Evolutionary conservation across 306 rosid genomes (phyloP), one percentile per base, ranked within the genome.

Genomic region (Lithocarpus polystachyus): DNA sequence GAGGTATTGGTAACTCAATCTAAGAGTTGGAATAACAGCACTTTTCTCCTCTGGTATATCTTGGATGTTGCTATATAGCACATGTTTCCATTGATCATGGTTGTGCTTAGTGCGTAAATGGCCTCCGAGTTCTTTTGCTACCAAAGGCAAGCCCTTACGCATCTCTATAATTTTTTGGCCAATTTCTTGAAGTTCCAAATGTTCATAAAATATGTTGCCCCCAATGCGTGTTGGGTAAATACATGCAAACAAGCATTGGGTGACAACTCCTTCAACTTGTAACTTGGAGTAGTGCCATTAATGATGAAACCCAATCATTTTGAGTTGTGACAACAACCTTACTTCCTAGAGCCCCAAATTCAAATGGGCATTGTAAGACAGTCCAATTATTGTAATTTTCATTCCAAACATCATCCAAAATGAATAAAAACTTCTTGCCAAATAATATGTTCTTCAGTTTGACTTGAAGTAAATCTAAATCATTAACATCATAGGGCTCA

Each of bases 161-260:
- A 3, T 55, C 3, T 26, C 0, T 5, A 48, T 24, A 24, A 28
- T 71, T 48, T 26, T 14, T 11, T 29, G 14, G 2, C 60, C 76
- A 60, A 60, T 60, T 4, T 60, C 75, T 71, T 71, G 2, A 7
- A 71, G 60, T 5, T 15, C 18, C 5, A n/a, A 1, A 24, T 23
- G 57, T 13, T 18, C 57, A 59, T 7, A 2, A 59, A 59, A 5
- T 71, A n/a, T 18, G 1, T 26, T 10, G 10, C 5, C 33, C 69
- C 76, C 51, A 78, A 78, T 56, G 81, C 76, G 3, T 43, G 71
- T 12, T 43, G 71, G n/a, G 18, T 26, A 56, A 78, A 56, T 10
- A 77, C 0, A 11, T 51, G 6, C 59, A 74, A 56, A 37, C 60
- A 69, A 19, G 59, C 35, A 23, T 69, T 60, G 13, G 56, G 23